These are phyloP conservation scores for Xylaria digitata DNA, from an alignment of 2,329 filamentous ascomycete species.

Conservation along the genomic window DNA sequence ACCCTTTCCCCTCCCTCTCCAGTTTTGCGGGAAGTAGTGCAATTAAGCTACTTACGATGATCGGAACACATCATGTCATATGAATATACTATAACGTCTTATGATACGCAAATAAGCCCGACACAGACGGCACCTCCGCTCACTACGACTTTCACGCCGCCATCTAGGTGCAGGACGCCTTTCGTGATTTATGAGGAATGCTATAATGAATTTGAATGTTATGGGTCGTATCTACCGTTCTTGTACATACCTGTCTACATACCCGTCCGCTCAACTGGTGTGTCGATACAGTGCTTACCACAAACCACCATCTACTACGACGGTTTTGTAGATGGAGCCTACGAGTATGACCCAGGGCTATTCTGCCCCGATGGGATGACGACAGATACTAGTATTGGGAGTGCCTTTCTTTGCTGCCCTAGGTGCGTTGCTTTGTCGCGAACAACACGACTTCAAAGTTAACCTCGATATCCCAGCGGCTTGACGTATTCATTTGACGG, in stretches of 20 bases:
- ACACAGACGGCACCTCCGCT: constrained; percentile 1
- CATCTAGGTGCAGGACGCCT: constrained; percentile 20
- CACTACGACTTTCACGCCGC: constrained; percentile 29
- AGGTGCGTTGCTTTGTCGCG: constrained; percentile 21
- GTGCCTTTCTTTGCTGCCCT: constrained; percentile 21
- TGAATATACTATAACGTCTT: background rate
- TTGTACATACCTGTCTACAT: background rate
- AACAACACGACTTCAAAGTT: background rate
- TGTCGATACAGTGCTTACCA: constrained; percentile 19
- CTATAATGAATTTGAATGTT: background rate
- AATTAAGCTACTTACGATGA: constrained; percentile 1
- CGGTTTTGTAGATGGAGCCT: constrained; percentile 14
- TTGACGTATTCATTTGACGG: constrained; percentile 19
- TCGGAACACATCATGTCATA: constrained; percentile 10
- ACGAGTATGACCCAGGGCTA: constrained; percentile 19
- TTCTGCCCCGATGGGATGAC: constrained; percentile 31
- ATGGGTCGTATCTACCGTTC: constrained; percentile 17
- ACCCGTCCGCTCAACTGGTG: too few relatives aligned
- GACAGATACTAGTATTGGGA: constrained; percentile 11
- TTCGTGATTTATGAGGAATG: background rate
- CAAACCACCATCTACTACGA: constrained; percentile 4
- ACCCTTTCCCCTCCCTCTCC: background rate
- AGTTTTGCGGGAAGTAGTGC: background rate
- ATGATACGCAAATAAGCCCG: background rate
- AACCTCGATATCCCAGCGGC: constrained; percentile 20